phyloP scores from a whole-genome alignment of 495 filamentous ascomycete genomes.

The Penicillium diatomitis region DNA sequence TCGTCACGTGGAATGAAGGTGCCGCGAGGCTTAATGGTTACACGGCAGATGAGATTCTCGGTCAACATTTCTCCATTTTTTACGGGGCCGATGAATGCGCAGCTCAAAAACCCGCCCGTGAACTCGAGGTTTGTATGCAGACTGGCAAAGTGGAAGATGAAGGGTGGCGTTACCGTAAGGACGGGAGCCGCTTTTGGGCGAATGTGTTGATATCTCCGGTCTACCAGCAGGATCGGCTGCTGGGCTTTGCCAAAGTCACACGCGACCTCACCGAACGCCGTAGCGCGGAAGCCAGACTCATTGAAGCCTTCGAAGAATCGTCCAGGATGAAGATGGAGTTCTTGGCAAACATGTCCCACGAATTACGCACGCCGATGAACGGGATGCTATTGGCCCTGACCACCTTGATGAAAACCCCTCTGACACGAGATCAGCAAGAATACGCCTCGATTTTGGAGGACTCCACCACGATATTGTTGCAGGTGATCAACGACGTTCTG shows the following conservation, averaged over 20 bases:
- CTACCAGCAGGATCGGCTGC: constrained; percentile 45
- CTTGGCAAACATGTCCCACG: constrained; percentile 79
- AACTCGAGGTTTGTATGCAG: constrained; percentile 47
- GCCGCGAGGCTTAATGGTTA: constrained; percentile 54
- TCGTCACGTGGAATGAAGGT: constrained; percentile 55
- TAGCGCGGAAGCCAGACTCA: constrained; percentile 46
- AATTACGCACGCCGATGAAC: constrained; percentile 73
- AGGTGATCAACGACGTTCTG: constrained; percentile 83
- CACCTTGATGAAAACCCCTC: constrained; percentile 55
- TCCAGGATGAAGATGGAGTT: constrained; percentile 58
- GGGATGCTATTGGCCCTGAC: constrained; percentile 71
- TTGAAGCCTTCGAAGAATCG: constrained; percentile 56
- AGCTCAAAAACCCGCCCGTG: constrained; percentile 44
- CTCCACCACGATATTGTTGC: constrained; percentile 72
- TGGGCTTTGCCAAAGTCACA: constrained; percentile 58
- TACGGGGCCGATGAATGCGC: constrained; percentile 47
- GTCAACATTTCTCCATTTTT: constrained; percentile 54
- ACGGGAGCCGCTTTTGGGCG: constrained; percentile 57
- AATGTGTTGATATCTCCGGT: constrained; percentile 58
- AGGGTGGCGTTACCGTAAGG: constrained; percentile 56
- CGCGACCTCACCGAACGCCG: constrained; percentile 55
- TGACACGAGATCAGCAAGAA: constrained; percentile 61
- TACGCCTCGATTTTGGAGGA: constrained; percentile 71
- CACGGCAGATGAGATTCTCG: constrained; percentile 46
- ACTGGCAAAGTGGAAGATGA: constrained; percentile 57